These are phyloP conservation scores for Gryganskiella cystojenkinii DNA, from an alignment of 192 early-diverging fungal genomes.

Conservation along the genomic window DNA sequence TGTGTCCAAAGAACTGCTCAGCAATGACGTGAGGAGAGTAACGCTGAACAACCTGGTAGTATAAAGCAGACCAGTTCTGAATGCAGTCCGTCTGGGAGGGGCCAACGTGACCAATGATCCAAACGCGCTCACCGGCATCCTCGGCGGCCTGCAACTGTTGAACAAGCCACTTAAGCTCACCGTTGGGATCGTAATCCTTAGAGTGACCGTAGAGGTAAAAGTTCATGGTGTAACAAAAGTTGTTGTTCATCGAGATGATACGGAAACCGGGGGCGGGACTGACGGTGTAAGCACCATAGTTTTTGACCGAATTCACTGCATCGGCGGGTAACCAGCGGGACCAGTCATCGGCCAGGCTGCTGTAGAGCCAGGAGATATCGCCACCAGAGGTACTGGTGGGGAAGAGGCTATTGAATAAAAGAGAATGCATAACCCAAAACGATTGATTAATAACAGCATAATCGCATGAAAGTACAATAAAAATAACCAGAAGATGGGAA, in stretches of 20 bases:
- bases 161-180: conserved; percentile 62
- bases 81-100: conserved; percentile 60
- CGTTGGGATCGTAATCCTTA: conserved; percentile 60
- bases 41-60: conserved; percentile 65
- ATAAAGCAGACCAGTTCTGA: conserved; percentile 63
- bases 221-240: conserved; percentile 69
- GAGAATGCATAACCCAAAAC: too few relatives aligned
- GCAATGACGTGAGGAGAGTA: conserved; percentile 66
- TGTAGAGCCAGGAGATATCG: conserved; percentile 59
- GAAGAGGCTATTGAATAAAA: too few relatives aligned
- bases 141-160: conserved; percentile 61
- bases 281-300: conserved; percentile 60
- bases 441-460: too few relatives aligned
- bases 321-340: conserved; percentile 58
- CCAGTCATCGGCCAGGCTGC: conserved; percentile 59
- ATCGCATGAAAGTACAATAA: too few relatives aligned
- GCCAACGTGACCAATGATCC: conserved; percentile 66
- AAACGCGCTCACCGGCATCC: conserved; percentile 63
- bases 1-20: conserved; percentile 68
- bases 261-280: conserved; percentile 58
- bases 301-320: conserved; percentile 51
- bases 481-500: too few relatives aligned
- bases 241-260: conserved; percentile 66
- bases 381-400: conserved; percentile 41
- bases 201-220: conserved; percentile 61